These are phyloP conservation scores for Sedum album DNA, from an alignment of 164 flowering plant species.

Conservation along the genomic window DNA sequence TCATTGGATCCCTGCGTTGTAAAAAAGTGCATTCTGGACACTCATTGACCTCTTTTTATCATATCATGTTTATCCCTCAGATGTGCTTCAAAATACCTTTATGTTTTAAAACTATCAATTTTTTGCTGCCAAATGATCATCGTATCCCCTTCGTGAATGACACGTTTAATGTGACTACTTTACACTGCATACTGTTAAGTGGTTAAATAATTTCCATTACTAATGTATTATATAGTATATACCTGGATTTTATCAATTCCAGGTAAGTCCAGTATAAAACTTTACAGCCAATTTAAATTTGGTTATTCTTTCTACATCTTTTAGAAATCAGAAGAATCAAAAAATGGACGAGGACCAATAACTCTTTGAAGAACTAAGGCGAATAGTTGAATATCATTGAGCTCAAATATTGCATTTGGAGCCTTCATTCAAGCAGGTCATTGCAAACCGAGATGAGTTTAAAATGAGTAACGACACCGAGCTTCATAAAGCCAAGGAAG, in stretches of 20 bases:
- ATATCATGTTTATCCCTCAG: too few species aligned
- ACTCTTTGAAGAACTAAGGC: constrained; percentile 72
- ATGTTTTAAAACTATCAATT: too few species aligned
- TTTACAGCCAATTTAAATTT: constrained; percentile 23
- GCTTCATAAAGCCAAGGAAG: constrained; percentile 58
- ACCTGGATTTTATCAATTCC: neutral
- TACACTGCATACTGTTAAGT: too few species aligned
- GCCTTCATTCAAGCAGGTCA: constrained; percentile 64
- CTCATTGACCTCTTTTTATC: too few species aligned
- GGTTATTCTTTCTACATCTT: constrained; percentile 28
- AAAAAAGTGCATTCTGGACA: too few species aligned
- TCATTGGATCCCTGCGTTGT: too few species aligned
- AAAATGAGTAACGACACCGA: constrained; percentile 42
- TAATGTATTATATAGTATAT: too few species aligned
- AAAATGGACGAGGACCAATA: constrained; percentile 96
- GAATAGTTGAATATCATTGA: constrained; percentile 48
- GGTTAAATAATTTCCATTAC: too few species aligned
- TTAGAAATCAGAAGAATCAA: constrained; percentile 93
- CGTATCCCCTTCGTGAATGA: too few species aligned
- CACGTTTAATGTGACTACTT: too few species aligned
- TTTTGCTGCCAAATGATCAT: too few species aligned
- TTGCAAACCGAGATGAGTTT: constrained; percentile 51
- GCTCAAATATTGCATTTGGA: constrained; percentile 68
- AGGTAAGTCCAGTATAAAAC: constrained; percentile 10
- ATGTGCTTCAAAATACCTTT: too few species aligned